Base-by-base conservation (phyloP, 495 filamentous ascomycete genomes). In the Penicillium diatomitis region DNA sequence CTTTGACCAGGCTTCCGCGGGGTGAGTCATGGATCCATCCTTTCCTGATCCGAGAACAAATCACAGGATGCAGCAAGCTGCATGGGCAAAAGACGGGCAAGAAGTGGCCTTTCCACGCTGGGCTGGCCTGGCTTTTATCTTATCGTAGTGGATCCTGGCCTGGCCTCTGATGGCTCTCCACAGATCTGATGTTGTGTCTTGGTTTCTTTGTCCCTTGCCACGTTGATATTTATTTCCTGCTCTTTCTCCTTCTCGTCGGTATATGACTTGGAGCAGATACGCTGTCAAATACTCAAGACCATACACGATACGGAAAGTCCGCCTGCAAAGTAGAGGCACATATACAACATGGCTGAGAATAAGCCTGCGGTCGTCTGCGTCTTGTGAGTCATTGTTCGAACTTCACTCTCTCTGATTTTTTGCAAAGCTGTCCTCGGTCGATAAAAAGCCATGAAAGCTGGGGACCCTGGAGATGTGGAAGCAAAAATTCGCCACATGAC, bases 291-390 rank as follows among this genome's bases (percentile, higher is more conserved):
- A 20, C 20, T 20, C 20, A 20, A 20, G 20, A 20, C 20, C 20
- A 0, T 2, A 20, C 20, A 20, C 20, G 20, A 45, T 41, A 47
- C 27, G 46, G 10, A 20, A 10, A 54, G 50, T 52, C 75, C 73
- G 59, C 63, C 47, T 54, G 69, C 41, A 67, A 58, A 10, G 20
- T 38, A 12, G 7, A 20, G 20, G 20, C 2, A 20, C 1, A 20
- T 31, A 38, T 42, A 9, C 38, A 48, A 7, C 36, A 55, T 60
- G 81, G 82, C 62, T 30, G 54, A 81, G 49, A 44, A 52, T 34
- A 71, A 71, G 40, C 65, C 58, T 6, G 54, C 82, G 2, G 87
- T 90, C 49, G 82, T 90, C 64, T 89, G 83, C 56, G 86, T 88
- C 35, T 86, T 90, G 87, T 90, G 80, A 69, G 81, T 71, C 47